These are phyloP conservation scores for Colletotrichum aenigma DNA, from an alignment of 2,329 filamentous ascomycete species.

Conservation along the genomic window DNA sequence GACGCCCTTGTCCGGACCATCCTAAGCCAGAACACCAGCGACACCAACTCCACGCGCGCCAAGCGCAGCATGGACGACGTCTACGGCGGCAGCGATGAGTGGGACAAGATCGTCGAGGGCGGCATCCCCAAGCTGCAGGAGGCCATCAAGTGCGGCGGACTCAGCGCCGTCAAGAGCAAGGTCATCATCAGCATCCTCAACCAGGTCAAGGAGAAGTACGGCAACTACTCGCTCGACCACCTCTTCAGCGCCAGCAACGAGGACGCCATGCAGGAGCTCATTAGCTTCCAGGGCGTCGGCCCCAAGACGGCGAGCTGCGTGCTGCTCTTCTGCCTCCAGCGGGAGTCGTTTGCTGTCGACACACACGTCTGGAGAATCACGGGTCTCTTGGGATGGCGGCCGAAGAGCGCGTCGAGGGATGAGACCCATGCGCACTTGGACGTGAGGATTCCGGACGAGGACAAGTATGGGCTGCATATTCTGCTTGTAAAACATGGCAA, in stretches of 20 bases:
- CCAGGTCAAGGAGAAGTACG: constrained; percentile 58
- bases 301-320: constrained; percentile 61
- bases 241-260: constrained; percentile 45
- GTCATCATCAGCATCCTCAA: constrained; percentile 72
- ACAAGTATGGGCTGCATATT: constrained; percentile 56
- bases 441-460: constrained; percentile 46
- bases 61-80: constrained; percentile 49
- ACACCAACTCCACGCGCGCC: constrained; percentile 63
- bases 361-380: constrained; percentile 57
- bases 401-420: constrained; percentile 42
- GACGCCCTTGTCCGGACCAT: constrained; percentile 58
- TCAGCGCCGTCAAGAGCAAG: constrained; percentile 74
- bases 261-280: constrained; percentile 54
- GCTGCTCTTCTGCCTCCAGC: constrained; percentile 52
- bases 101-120: constrained; percentile 44
- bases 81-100: constrained; percentile 48
- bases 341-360: constrained; percentile 56
- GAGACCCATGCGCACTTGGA: constrained; percentile 57
- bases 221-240: constrained; percentile 52
- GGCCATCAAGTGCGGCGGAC: constrained; percentile 73
- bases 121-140: constrained; percentile 48
- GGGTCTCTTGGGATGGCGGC: constrained; percentile 54
- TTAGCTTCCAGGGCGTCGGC: constrained; percentile 55
- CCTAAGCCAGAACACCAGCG: constrained; percentile 58
- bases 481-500: constrained; percentile 53